Base-by-base conservation (phyloP, 495 filamentous ascomycete species). In the Symbiotaphrina buchneri region DNA sequence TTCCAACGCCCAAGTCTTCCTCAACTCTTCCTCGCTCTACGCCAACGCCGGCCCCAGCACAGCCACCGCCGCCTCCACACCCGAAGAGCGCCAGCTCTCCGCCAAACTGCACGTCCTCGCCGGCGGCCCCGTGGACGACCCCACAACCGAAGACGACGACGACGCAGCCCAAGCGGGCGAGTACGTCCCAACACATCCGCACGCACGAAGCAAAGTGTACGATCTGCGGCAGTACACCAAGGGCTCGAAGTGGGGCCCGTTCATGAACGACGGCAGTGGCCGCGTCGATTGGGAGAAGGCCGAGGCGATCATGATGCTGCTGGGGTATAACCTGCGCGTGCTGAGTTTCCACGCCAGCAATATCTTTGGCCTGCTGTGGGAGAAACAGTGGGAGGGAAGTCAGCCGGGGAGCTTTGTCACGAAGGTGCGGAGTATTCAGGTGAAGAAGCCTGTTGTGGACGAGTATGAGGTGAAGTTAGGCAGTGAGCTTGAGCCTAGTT, bases 201-300 rank as follows among this genome's bases (percentile, higher is more conserved):
- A 56, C 31, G 70, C 72, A 4, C 55, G 60, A 30, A 57, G 62
- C 30, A 56, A 59, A 36, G 67, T 75, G 10, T 78, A 75, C 37
- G 69, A 78, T 39, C 45, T 78, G 6, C 50, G 72, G 2, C 55
- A 70, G 40, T 71, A 73, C 46, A 68, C 59, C 0, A 41, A 51
- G 3, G 39, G 41, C 4, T 66, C 50, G 0, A 35, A 54, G 10
- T 75, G 71, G 70, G 72, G 71, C 0, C 71, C 72, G 0, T 78
- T 71, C 43, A 36, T 51, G 27, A 46, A 54, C 23, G 66, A 71
- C 41, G 58, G 57, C 1, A 47, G 41, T 5, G 46, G 51, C 18
- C 44, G 41, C 6, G 65, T 72, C 2, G 70, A 78, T 39, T 78
- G 71, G 72, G 71, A 78, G 43, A 74, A 68, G 51, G 44, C 74